Evolutionary conservation across 148 eudicot genomes (phyloP).

Genomic region (Drosera capensis): DNA sequence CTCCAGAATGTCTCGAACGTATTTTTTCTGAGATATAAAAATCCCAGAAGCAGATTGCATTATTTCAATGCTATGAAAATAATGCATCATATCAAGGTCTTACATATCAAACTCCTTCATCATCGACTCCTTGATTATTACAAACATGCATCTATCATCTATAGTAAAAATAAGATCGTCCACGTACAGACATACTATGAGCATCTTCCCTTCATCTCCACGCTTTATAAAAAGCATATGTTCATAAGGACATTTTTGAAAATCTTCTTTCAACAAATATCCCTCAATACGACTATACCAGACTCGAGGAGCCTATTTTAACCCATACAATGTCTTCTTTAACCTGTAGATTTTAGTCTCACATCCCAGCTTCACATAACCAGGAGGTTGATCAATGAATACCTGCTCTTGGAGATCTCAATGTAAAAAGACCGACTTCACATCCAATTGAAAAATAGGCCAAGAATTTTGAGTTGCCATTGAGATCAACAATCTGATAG

Average conservation of each 20-base stretch:
- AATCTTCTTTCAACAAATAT: background rate
- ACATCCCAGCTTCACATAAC: background rate
- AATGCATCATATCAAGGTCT: background rate
- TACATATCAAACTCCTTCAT: conserved; percentile 4
- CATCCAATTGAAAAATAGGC: background rate
- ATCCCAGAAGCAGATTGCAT: background rate
- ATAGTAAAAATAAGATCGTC: background rate
- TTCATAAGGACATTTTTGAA: conserved; percentile 1
- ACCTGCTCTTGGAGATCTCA: background rate
- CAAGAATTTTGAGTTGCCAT: conserved; percentile 8
- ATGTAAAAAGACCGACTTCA: background rate
- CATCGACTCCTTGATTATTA: background rate
- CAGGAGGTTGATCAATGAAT: conserved; percentile 1
- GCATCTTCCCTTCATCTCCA: conserved; percentile 3
- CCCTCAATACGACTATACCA: conserved; percentile 1
- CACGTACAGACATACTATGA: background rate
- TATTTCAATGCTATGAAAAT: background rate
- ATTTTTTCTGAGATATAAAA: background rate
- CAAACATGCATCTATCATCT: conserved; percentile 1
- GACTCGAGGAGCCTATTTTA: background rate
- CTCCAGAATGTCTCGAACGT: background rate
- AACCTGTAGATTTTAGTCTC: background rate
- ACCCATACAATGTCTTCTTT: conserved; percentile 2
- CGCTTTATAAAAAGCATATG: background rate
- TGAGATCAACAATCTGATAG: conserved; percentile 6